Conservation (phyloP, 306 rosid species). For the Biancaea sappan region DNA sequence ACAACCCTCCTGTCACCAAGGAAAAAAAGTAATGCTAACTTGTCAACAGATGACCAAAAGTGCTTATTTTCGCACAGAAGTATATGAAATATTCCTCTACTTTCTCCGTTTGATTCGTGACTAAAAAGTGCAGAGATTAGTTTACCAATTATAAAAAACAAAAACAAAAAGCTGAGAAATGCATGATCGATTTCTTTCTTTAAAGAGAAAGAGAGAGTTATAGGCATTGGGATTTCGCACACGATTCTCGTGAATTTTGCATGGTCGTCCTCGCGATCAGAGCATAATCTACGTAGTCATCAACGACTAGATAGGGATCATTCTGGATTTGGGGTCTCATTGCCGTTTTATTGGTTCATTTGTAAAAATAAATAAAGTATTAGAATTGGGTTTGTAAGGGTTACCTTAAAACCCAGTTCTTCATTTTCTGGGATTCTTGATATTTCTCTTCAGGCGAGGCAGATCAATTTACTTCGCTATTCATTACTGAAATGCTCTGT, state of each 20-base stretch:
- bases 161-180: no score
- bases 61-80: neutral
- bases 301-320: constrained; percentile 19
- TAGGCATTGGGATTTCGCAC: constrained; percentile 24
- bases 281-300: constrained; percentile 26
- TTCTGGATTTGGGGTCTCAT: neutral
- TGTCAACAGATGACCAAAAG: no score
- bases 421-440: constrained; percentile 21
- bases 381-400: neutral
- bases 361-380: constrained; percentile 21
- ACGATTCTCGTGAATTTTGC: constrained; percentile 35
- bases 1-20: no score
- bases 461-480: constrained; percentile 1
- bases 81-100: constrained; percentile 12
- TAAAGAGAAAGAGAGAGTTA: neutral
- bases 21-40: neutral
- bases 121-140: constrained; percentile 26
- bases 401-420: constrained; percentile 19
- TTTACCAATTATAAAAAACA: neutral
- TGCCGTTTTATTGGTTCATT: constrained; percentile 8
- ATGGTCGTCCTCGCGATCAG: constrained; percentile 48
- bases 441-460: neutral
- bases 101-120: constrained; percentile 46
- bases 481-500: constrained; percentile 7
- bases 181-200: neutral